Percentiles rank a stretch among this genome's conserved stretches.
These are phyloP conservation scores for Pseudoneurospora amorphoporcata DNA, from an alignment of 495 filamentous ascomycete species.

Conservation along the genomic window DNA sequence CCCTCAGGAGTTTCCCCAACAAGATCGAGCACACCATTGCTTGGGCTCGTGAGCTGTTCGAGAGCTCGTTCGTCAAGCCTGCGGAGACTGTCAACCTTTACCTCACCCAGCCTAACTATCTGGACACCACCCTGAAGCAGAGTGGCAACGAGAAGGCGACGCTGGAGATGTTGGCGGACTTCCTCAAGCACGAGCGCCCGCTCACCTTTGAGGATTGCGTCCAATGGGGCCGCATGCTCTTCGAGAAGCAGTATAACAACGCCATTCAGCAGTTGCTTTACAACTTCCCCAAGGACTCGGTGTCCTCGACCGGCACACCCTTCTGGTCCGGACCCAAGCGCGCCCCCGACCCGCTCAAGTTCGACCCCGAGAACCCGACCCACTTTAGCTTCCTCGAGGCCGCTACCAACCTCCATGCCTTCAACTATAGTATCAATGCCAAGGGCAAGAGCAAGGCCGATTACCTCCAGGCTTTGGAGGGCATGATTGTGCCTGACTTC, in stretches of 20 bases:
- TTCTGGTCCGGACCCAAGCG: conserved; percentile 99
- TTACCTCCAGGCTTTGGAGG: conserved; percentile 68
- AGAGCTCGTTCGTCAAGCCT: conserved; percentile 84
- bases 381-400: conserved; percentile 82
- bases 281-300: conserved; percentile 94
- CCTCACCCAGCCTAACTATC: conserved; percentile 80
- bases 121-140: conserved; percentile 82
- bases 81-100: conserved; percentile 95
- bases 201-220: conserved; percentile 93
- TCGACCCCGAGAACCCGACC: conserved; percentile 70
- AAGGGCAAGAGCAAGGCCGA: conserved; percentile 56
- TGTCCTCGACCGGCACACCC: conserved; percentile 73
- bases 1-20: conserved; percentile 94
- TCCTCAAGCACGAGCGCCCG: conserved; percentile 86
- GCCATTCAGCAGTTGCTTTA: conserved; percentile 91
- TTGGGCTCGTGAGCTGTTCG: conserved; percentile 93
- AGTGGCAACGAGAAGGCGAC: conserved; percentile 95
- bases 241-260: conserved; percentile 96
- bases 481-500: conserved; percentile 96
- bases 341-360: conserved; percentile 83
- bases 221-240: conserved; percentile 83
- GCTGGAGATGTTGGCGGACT: conserved; percentile 80
- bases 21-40: conserved; percentile 98
- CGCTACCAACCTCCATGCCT: conserved; percentile 87
- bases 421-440: conserved; percentile 94